Conservation (phyloP, 331 rosid species). For the Erythrophleum ivorense region DNA sequence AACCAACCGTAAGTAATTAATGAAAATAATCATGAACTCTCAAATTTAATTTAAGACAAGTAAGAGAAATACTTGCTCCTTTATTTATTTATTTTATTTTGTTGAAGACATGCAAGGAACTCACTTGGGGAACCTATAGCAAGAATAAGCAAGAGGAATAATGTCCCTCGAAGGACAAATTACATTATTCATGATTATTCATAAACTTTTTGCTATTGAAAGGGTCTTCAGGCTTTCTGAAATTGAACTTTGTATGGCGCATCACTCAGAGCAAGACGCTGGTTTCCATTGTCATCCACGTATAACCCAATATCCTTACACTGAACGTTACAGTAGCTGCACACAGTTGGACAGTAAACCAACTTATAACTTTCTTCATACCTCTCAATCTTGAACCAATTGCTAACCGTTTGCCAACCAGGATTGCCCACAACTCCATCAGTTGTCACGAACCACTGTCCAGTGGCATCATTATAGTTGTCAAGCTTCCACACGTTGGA, state of each 20-base stretch:
- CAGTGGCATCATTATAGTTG: background rate
- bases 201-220: too few relatives aligned
- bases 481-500: constrained; percentile 57
- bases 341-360: constrained; percentile 56
- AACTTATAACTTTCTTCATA: constrained; percentile 44
- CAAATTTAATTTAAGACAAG: too few relatives aligned
- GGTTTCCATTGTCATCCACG: constrained; percentile 13
- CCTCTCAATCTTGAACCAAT: constrained; percentile 63
- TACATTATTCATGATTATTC: too few relatives aligned
- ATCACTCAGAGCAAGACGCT: constrained; percentile 49
- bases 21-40: too few relatives aligned
- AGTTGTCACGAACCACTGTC: constrained; percentile 47
- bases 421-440: constrained; percentile 55
- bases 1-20: too few relatives aligned
- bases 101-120: too few relatives aligned
- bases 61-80: too few relatives aligned
- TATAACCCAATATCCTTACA: constrained; percentile 51
- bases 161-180: too few relatives aligned
- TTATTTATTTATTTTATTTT: too few relatives aligned
- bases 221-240: constrained; percentile 34
- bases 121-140: too few relatives aligned
- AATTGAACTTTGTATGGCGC: constrained; percentile 46
- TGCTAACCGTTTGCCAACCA: constrained; percentile 36
- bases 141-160: too few relatives aligned
- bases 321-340: constrained; percentile 38